These are phyloP conservation scores for Botryotinia convoluta DNA, from an alignment of 2,329 filamentous ascomycete genomes.

Conservation along the genomic window DNA sequence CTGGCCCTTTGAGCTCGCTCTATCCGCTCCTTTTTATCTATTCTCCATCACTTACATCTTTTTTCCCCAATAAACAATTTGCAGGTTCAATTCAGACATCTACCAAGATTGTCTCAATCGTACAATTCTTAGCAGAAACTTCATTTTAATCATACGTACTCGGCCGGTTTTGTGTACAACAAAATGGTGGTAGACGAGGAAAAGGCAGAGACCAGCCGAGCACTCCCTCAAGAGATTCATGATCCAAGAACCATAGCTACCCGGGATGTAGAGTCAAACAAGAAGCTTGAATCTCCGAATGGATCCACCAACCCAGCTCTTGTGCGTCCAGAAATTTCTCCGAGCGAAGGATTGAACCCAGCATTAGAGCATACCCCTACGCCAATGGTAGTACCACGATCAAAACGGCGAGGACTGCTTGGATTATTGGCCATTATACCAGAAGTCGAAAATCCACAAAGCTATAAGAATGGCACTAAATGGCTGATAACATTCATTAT, in stretches of 20 bases:
- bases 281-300: neutral
- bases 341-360: too few species aligned
- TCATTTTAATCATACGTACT: neutral
- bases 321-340: neutral
- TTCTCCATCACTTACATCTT: neutral
- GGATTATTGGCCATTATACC: conserved; percentile 69
- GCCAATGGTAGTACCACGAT: conserved; percentile 41
- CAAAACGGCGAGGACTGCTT: conserved; percentile 67
- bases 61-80: neutral
- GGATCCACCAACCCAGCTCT: neutral
- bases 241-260: neutral
- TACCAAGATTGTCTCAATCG: neutral
- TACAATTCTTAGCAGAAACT: neutral
- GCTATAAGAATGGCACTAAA: conserved; percentile 73
- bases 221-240: neutral
- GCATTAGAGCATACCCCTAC: neutral
- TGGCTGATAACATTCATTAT: conserved; percentile 81
- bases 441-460: conserved; percentile 73
- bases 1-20: neutral
- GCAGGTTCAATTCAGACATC: neutral
- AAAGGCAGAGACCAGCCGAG: neutral
- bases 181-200: neutral
- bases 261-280: neutral
- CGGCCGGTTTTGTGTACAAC: neutral
- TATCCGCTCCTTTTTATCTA: neutral